These are phyloP conservation scores for Chaetomidium leptoderma DNA, from an alignment of 495 filamentous ascomycete species.

Conservation along the genomic window DNA sequence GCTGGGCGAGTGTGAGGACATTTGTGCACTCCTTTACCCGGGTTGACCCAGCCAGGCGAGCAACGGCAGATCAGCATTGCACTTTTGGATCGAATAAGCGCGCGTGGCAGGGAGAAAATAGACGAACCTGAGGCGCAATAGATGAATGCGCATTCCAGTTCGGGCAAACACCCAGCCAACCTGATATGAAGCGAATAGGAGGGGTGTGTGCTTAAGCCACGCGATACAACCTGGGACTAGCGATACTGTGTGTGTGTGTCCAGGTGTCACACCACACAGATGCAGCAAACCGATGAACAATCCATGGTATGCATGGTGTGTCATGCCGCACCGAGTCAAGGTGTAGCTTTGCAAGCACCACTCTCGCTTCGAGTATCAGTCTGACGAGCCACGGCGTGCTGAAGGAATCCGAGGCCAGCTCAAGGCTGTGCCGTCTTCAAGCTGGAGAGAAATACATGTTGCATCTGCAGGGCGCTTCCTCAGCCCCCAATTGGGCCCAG, in stretches of 20 bases:
- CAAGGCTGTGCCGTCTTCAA: constrained; percentile 1
- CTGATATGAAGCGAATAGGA: neutral
- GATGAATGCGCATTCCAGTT: neutral
- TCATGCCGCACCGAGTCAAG: too few species aligned
- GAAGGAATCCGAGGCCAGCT: neutral
- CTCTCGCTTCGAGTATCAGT: too few species aligned
- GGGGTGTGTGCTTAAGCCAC: constrained; percentile 9
- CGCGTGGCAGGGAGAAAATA: neutral
- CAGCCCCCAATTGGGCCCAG: neutral
- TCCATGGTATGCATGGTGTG: too few species aligned
- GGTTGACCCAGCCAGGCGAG: constrained; percentile 1
- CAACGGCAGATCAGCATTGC: neutral
- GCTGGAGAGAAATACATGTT: neutral
- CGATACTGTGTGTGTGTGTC: constrained; percentile 1
- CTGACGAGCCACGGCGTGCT: neutral
- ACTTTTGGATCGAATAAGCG: neutral
- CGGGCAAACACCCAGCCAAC: neutral
- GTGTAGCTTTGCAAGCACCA: too few species aligned
- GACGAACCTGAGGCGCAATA: neutral
- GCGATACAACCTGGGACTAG: constrained; percentile 6
- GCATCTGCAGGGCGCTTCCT: neutral
- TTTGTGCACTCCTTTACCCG: constrained; percentile 2
- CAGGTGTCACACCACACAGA: neutral
- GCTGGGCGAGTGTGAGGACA: neutral
- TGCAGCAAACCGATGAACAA: neutral